These are phyloP conservation scores for Stachybotrys echinatus DNA, from an alignment of 2,329 filamentous ascomycete genomes.

Conservation along the genomic window DNA sequence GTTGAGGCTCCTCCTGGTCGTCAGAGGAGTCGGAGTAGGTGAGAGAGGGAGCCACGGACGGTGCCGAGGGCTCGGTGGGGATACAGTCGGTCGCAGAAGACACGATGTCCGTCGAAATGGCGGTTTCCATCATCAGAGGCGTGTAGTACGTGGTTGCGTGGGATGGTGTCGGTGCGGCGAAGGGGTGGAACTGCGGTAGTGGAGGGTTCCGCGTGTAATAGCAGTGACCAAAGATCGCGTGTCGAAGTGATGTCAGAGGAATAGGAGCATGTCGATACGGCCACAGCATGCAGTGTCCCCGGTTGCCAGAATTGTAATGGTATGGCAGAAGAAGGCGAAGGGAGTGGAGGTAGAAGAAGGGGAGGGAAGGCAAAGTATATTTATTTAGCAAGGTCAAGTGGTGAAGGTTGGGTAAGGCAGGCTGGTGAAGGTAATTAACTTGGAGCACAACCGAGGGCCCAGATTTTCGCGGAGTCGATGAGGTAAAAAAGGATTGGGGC, in stretches of 20 bases:
- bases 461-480: conserved; percentile 1
- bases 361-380: no score
- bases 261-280: conserved; percentile 15
- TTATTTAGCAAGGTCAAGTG: no score
- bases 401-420: no score
- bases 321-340: conserved; percentile 5
- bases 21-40: conserved; percentile 60
- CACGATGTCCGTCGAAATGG: conserved; percentile 32
- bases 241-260: conserved; percentile 15
- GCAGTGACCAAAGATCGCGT: conserved; percentile 10
- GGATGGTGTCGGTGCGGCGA: conserved; percentile 1
- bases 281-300: background rate
- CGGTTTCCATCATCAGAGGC: conserved; percentile 24
- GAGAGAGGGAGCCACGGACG: conserved; percentile 54
- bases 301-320: background rate
- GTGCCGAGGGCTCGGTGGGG: conserved; percentile 37
- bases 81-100: conserved; percentile 34
- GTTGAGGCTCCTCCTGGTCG: conserved; percentile 47
- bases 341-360: background rate
- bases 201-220: conserved; percentile 8
- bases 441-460: background rate
- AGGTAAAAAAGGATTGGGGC: background rate
- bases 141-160: conserved; percentile 8
- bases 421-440: background rate
- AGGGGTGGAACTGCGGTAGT: conserved; percentile 4